These are phyloP conservation scores for Endotrypanum monterogeii DNA, from an alignment of 208 protist species.

Conservation along the genomic window DNA sequence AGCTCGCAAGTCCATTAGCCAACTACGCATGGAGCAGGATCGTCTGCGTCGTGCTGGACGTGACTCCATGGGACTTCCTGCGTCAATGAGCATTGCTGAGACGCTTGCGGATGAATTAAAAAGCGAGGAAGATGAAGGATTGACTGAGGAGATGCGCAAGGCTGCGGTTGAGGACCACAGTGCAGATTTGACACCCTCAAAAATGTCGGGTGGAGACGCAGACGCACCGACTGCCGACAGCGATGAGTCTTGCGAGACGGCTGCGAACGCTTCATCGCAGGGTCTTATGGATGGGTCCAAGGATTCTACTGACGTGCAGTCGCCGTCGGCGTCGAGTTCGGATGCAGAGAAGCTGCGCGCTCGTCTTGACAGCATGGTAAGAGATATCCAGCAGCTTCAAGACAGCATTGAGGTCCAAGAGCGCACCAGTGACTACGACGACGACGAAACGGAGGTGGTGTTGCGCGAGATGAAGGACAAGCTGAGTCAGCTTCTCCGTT, in stretches of 20 bases:
- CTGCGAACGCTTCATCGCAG: not conserved
- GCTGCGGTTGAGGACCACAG: slow-evolving; percentile 14
- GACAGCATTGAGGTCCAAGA: slow-evolving; percentile 63
- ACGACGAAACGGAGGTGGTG: slow-evolving; percentile 65
- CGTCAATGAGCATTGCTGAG: slow-evolving; percentile 79
- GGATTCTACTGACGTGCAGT: not conserved
- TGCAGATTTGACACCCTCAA: not conserved
- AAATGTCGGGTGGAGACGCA: not conserved
- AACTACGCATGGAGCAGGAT: slow-evolving; percentile 87
- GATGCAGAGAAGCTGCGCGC: slow-evolving; percentile 59
- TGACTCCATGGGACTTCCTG: slow-evolving; percentile 62
- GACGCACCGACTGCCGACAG: slow-evolving; percentile 9
- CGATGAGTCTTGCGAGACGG: slow-evolving; percentile 2
- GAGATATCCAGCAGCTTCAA: slow-evolving; percentile 80
- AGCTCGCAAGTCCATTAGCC: slow-evolving; percentile 67
- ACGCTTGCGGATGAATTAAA: slow-evolving; percentile 62
- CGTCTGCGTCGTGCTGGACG: slow-evolving; percentile 70
- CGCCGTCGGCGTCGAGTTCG: slow-evolving; percentile 8
- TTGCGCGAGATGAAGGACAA: slow-evolving; percentile 81
- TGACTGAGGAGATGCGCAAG: slow-evolving; percentile 27
- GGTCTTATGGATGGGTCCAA: slow-evolving; percentile 8
- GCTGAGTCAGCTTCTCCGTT: slow-evolving; percentile 71
- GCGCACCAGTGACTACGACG: slow-evolving; percentile 52
- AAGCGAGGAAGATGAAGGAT: slow-evolving; percentile 32
- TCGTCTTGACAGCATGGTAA: slow-evolving; percentile 75